phyloP scores from a whole-genome alignment of 805 yeast species.

The Metschnikowia reukaufii region DNA sequence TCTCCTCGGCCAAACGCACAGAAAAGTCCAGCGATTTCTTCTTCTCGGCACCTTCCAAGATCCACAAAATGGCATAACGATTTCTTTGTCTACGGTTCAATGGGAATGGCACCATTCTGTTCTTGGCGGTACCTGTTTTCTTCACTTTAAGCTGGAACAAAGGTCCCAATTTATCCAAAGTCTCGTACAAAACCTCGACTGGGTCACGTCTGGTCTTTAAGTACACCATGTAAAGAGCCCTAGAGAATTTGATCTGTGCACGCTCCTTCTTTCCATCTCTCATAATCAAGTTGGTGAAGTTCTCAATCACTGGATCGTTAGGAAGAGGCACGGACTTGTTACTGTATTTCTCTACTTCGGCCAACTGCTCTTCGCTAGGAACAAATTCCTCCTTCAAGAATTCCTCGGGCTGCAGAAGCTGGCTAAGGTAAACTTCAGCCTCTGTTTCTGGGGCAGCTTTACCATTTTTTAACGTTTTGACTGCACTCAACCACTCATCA shows the following conservation, averaged over 20 bases:
- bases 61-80: slow-evolving; percentile 88
- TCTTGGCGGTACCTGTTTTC: slow-evolving; percentile 85
- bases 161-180: slow-evolving; percentile 83
- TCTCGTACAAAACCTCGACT: slow-evolving; percentile 66
- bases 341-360: slow-evolving; percentile 51
- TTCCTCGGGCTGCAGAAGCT: slow-evolving; percentile 39
- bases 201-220: slow-evolving; percentile 78
- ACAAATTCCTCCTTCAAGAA: slow-evolving; percentile 40
- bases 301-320: slow-evolving; percentile 69
- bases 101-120: slow-evolving; percentile 78
- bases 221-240: slow-evolving; percentile 78
- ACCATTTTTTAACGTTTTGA: slow-evolving; percentile 38
- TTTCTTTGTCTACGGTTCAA: slow-evolving; percentile 77
- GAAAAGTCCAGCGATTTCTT: slow-evolving; percentile 78
- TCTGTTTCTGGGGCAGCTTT: slow-evolving; percentile 34
- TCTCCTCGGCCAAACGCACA: slow-evolving; percentile 89
- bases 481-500: slow-evolving; percentile 49
- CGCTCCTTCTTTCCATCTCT: slow-evolving; percentile 82
- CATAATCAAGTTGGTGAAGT: slow-evolving; percentile 86
- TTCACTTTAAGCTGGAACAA: slow-evolving; percentile 72
- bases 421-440: slow-evolving; percentile 40
- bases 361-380: slow-evolving; percentile 66
- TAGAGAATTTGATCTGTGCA: slow-evolving; percentile 70
- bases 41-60: slow-evolving; percentile 77
- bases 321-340: slow-evolving; percentile 57